phyloP scores from a whole-genome alignment of 139 green algal genomes.

The Pleodorina starrii region DNA sequence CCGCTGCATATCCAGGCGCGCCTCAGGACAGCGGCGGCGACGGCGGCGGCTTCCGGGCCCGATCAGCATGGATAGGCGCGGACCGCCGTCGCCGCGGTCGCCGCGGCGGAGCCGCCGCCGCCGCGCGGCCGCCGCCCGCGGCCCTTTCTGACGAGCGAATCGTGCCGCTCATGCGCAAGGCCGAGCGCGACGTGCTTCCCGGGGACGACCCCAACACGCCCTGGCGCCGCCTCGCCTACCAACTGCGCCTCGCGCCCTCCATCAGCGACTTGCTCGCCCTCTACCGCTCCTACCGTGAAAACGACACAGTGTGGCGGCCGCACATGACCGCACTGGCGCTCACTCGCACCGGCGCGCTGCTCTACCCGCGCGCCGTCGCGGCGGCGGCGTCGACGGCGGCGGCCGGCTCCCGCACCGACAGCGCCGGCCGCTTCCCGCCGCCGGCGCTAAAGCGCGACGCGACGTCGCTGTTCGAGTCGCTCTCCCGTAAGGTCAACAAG shows the following conservation, averaged over 20 bases:
- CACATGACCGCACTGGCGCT: neutral
- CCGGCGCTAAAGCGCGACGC: neutral
- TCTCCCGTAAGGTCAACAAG: neutral
- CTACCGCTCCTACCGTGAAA: neutral
- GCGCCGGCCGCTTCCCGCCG: neutral
- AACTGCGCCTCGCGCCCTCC: neutral
- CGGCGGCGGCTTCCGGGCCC: neutral
- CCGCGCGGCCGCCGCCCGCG: neutral
- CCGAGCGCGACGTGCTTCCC: constrained; percentile 29
- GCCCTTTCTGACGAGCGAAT: neutral
- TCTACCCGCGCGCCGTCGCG: constrained; percentile 25
- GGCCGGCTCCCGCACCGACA: neutral
- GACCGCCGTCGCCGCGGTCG: neutral
- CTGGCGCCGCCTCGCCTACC: constrained; percentile 35
- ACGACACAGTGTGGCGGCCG: neutral
- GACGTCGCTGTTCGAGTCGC: neutral
- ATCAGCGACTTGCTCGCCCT: neutral
- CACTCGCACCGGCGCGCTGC: neutral
- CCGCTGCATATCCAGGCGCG: neutral
- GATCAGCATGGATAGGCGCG: neutral
- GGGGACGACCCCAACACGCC: constrained; percentile 9
- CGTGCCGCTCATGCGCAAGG: constrained; percentile 2
- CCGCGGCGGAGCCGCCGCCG: neutral
- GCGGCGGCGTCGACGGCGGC: neutral
- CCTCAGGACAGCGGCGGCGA: neutral